Evolutionary conservation across 106 monocot species (phyloP), one percentile per base, ranked within the genome.

Genomic region (Vanilla planifolia): DNA sequence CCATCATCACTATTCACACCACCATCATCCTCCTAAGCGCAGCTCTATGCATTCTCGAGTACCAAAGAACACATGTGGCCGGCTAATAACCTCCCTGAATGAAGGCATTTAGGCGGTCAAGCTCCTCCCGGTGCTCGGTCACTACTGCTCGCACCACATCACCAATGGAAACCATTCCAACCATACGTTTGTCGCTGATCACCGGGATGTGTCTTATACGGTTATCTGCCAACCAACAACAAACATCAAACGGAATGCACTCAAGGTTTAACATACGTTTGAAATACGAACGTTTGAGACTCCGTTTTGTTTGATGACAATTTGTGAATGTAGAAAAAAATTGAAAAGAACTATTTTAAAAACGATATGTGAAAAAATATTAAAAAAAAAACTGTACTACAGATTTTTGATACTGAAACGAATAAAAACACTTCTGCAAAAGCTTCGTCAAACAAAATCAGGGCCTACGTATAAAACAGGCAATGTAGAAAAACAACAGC

Each of bases 81-180:
- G 51, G 1, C 70, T 81, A 95, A 72, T 96, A 96, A 33, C 90
- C 84, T 5, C 96, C 96, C 42, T 96, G 96, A 40, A 96, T 96
- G 40, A 43, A 96, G 7, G 80, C 86, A 64, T 79, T 96, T n/a
- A 96, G 77, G 69, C 90, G 90, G 46, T 79, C 60, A 70, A 95
- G 78, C 71, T 95, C 95, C 74, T 95, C 86, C 23, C 83, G 72
- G 55, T 95, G 81, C 78, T 95, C 91, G 9, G 51, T 75, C 48
- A 96, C 87, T 16, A 96, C 96, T 4, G 90, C 96, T 35, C 91
- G 80, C 67, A 96, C 96, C 21, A 96, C 90, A 60, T 96, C 91
- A 2, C 96, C 96, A 33, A 96, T 96, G 35, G 91, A 96, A 51
- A 91, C 87, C 96, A 96, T 96, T 43, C 96, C 96, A 5, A 84